Base-by-base conservation (phyloP, 345 rosid species). In the Arabidopsis suecica region DNA sequence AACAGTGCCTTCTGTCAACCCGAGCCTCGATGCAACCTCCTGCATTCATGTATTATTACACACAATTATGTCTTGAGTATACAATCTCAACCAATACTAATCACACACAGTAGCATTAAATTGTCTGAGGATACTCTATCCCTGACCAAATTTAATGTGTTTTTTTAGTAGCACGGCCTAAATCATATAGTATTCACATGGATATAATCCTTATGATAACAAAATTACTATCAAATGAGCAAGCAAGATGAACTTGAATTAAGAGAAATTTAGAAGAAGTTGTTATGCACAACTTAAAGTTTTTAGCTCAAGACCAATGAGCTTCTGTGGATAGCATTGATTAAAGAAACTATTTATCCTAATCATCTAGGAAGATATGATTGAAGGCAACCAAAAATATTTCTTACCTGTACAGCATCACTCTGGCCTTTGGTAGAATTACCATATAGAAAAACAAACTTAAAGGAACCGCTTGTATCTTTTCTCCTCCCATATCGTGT, bases 371-470 rank as follows among this genome's bases (percentile, higher is more conserved):
- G 42, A 25, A 40, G 57, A 45, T 28, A 30, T 23, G 30, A 44
- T 61, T 40, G 36, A 42, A 44, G 67, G 73, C 50, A 38, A 61
- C 58, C 61, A 72, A 77, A 61, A 28, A 57, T 20, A 8, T 56
- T 56, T 42, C 38, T 56, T 87, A 95, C 99, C 99, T 90, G 90
- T 73, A 95, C 78, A 72, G 88, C 85, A 78, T 85, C 85, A 72
- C 77, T 75, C 80, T 76, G 81, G 59, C 89, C 88, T 78, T 84
- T 88, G 7, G 94, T 82, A 55, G 96, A 89, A 80, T 92, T 92
- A 69, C 98, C 97, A 61, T 87, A 84, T 69, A 95, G 82, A 81
- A 92, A 95, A 74, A 84, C 84, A 83, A 95, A 92, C 76, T 92
- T 95, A 76, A 84, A 83, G 44, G 93, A 79, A 45, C 82, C 84